Evolutionary conservation across 805 yeast genomes (phyloP), one percentile per base, ranked within the genome.

Genomic region (Hanseniaspora nectarophila): DNA sequence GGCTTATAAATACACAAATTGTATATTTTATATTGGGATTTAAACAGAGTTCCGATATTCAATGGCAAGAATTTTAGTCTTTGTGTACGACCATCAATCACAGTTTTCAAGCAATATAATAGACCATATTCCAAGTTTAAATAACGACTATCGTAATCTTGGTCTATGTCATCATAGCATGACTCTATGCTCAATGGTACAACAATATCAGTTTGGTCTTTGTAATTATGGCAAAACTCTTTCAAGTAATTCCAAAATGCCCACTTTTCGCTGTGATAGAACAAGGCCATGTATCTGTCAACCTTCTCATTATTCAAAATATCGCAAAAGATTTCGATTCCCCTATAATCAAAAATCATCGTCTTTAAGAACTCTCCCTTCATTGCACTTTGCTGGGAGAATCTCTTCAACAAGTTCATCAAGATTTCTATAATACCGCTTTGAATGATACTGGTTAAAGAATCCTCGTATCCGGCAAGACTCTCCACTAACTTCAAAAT

Each of bases 341-440:
- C 82, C 54, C 80, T 79, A 28, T 82, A 76, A 63, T 92, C 97
- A 63, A 82, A 84, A 24, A 92, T 64, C 40, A 89, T 62, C 0
- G 85, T 75, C 6, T 82, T 65, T 13, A 90, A 67, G 59, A 81
- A 85, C 62, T 87, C 94, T 63, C 74, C 81, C 63, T 90, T 89
- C 56, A 89, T 63, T 2, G 87, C 69, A 63, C 92, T 96, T 43
- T 78, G 82, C 9, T 74, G 63, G 61, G 84, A 85, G 63, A 85
- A 82, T 96, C 97, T 89, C 59, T 74, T 75, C 32, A 82, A 62
- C 20, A 92, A 61, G 20, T 77, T 58, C 10, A 68, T 58, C 1
- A 86, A 52, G 1, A 79, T 73, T 1, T 76, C 75, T 0, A 82
- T 70, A 2, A 81, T 68, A 4, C 81, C 75, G 57, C 80, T 82